Conservation (phyloP, 2,329 filamentous ascomycete genomes). For the Aspergillus japonicus region DNA sequence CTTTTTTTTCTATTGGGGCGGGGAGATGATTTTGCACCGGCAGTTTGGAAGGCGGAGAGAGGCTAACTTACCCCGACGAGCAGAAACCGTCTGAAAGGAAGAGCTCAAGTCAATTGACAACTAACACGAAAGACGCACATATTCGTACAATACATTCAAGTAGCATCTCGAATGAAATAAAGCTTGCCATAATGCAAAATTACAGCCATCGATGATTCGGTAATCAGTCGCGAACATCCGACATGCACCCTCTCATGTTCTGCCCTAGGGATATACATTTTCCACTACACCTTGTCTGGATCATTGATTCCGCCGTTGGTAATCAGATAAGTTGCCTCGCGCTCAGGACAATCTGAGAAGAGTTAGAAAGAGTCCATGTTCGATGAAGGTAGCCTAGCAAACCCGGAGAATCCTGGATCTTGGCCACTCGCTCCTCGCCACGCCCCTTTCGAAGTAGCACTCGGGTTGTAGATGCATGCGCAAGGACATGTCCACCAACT, state of each 20-base stretch:
- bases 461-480: slow-evolving; percentile 66
- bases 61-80: not conserved
- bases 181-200: too few species aligned
- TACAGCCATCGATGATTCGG: too few species aligned
- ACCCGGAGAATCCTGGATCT: slow-evolving; percentile 68
- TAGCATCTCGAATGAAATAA: not conserved
- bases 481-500: slow-evolving; percentile 66
- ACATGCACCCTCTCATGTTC: too few species aligned
- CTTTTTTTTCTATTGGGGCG: slow-evolving; percentile 15
- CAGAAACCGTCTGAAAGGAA: not conserved
- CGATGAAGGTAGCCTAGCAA: slow-evolving; percentile 18
- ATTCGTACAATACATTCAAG: not conserved
- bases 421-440: slow-evolving; percentile 68
- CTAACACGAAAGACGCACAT: not conserved
- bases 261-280: not conserved
- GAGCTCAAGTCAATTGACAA: not conserved
- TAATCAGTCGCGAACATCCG: too few species aligned
- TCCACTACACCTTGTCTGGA: slow-evolving; percentile 57
- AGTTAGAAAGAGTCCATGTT: slow-evolving; percentile 16
- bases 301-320: slow-evolving; percentile 68
- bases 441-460: slow-evolving; percentile 66
- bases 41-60: slow-evolving; percentile 17
- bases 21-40: slow-evolving; percentile 4
- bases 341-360: slow-evolving; percentile 61
- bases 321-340: slow-evolving; percentile 69